phyloP scores from a whole-genome alignment of 257 asterid species.

The Lycium ferocissimum region DNA sequence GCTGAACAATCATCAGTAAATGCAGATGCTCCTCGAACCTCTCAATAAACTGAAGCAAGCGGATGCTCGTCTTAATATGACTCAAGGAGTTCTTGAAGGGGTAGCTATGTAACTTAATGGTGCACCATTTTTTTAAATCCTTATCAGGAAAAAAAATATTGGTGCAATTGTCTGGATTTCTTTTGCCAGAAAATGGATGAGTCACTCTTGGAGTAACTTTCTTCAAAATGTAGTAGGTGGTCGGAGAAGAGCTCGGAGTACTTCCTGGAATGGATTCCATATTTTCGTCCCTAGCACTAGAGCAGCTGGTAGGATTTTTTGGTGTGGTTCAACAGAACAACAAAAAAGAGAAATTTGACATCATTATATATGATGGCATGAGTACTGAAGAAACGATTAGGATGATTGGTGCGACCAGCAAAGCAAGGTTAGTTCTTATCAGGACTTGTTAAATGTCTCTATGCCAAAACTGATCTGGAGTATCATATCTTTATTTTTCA shows the following conservation, averaged over 20 bases:
- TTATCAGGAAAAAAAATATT: too few species aligned
- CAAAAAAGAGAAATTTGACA: conserved; percentile 57
- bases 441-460: conserved; percentile 1
- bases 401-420: conserved; percentile 81
- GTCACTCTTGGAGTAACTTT: conserved; percentile 30
- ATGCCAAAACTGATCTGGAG: not conserved
- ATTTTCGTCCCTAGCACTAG: conserved; percentile 81
- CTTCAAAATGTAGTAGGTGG: conserved; percentile 62
- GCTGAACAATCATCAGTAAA: conserved; percentile 30
- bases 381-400: conserved; percentile 90
- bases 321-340: conserved; percentile 41
- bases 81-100: conserved; percentile 99
- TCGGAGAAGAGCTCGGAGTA: conserved; percentile 96
- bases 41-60: conserved; percentile 87
- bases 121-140: not conserved
- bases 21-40: conserved; percentile 95
- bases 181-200: conserved; percentile 23
- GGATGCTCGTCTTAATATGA: conserved; percentile 82
- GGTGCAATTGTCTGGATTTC: not conserved
- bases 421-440: conserved; percentile 63
- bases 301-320: conserved; percentile 60
- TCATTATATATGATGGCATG: conserved; percentile 79
- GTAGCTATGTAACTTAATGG: conserved; percentile 67
- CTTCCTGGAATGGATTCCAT: conserved; percentile 99
- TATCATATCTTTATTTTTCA: conserved; percentile 20